Percentiles rank a stretch among this genome's conserved stretches.
These are phyloP conservation scores for Candida sp. DNA, from an alignment of 1,139 yeast species.

Conservation along the genomic window DNA sequence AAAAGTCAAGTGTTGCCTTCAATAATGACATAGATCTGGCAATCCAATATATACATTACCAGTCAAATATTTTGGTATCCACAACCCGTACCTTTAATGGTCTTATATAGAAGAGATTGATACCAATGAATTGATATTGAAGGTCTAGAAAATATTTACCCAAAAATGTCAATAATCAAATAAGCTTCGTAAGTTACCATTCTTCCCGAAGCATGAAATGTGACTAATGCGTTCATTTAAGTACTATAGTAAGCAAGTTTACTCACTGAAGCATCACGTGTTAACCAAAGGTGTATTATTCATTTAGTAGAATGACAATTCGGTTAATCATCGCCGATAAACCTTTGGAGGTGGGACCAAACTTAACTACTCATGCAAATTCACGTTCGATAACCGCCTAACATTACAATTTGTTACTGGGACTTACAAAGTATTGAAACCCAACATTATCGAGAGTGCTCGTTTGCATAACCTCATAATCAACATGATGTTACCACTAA, in stretches of 20 bases:
- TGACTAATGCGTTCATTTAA: background rate
- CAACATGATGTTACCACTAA: background rate
- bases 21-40: background rate
- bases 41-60: background rate
- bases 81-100: background rate
- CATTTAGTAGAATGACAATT: background rate
- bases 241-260: background rate
- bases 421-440: background rate
- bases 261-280: background rate
- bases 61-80: background rate
- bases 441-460: background rate
- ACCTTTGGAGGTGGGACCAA: background rate
- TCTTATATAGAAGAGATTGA: background rate
- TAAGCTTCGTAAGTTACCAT: background rate
- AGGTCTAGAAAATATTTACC: background rate
- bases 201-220: background rate
- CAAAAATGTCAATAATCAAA: background rate
- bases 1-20: background rate
- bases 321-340: background rate
- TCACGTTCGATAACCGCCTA: background rate
- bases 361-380: background rate
- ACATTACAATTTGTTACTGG: background rate
- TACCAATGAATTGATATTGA: background rate
- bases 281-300: background rate
- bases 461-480: background rate